Base-by-base conservation (phyloP, 371 early-diverging fungal species). In the Mortierella sp. region DNA sequence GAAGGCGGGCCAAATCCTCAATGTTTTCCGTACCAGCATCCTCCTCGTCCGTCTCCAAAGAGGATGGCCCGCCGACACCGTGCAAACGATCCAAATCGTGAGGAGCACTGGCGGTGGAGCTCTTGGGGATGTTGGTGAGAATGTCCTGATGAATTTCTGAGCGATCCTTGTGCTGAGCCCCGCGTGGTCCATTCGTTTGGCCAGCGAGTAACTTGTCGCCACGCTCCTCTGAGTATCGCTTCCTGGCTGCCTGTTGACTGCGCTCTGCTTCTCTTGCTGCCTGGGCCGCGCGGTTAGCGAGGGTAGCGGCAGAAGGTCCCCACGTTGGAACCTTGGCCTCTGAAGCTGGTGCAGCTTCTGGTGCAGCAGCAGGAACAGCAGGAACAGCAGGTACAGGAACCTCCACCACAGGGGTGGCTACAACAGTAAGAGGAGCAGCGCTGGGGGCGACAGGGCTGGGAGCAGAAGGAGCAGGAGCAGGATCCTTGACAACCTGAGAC, bases 1-100 rank as follows among this genome's bases (percentile, higher is more conserved):
- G 88, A 68, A 66, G 86, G 43, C 50, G 69, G 66, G 58, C 82
- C 80, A 73, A 86, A 74, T 74, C 77, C 53, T 76, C 80, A 29
- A 71, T 5, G 40, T 70, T 65, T 6, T 73, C 80, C 6, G 40
- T 50, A 37, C 71, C 70, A 37, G 52, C 68, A 19, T 80, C 80
- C 0, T 74, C 80, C 8, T 53, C 66, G 2, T 76, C 80, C 0
- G 52, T 26, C 31, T 75, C 79, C 13, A n/a, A 7, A 22, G 70
- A 41, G 22, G 39, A 11, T 4, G 44, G 48, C 26, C 11, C 10
- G 8, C 14, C n/a, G 14, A 19, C 40, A 16, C 44, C 65, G 3
- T 61, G 48, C 43, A 44, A 24, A 31, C 61, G 64, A 22, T 6
- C 19, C 3, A 14, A 24, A 16, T 68, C 50, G 24, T 73, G 66